Percentiles rank a stretch among this genome's conserved stretches.
These are phyloP conservation scores for Fraxinus ornus DNA, from an alignment of 305 asterid genomes.

Conservation along the genomic window DNA sequence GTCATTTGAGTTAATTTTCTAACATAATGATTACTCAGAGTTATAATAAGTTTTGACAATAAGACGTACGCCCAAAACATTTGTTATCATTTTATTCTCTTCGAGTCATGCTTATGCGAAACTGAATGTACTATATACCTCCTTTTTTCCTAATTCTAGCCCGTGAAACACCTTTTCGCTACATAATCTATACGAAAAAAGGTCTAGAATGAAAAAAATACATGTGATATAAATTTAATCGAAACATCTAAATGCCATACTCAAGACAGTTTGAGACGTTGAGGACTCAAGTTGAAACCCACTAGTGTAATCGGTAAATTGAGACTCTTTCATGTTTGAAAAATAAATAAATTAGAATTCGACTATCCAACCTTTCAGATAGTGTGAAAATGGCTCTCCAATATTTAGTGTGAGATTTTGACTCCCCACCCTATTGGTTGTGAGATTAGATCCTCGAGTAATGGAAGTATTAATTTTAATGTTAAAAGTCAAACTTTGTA, in stretches of 20 bases:
- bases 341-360: background rate
- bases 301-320: background rate
- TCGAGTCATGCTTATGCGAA: background rate
- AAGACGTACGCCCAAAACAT: slow-evolving; percentile 14
- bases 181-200: background rate
- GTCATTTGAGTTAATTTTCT: background rate
- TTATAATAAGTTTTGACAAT: slow-evolving; percentile 23
- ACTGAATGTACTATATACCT: background rate
- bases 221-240: background rate
- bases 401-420: background rate
- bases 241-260: background rate
- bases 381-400: background rate
- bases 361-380: background rate
- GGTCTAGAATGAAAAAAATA: background rate
- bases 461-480: background rate
- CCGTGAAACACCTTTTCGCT: background rate
- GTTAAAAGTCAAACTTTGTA: background rate
- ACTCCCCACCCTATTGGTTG: background rate
- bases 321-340: background rate
- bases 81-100: background rate
- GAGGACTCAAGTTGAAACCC: background rate
- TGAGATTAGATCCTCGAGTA: background rate
- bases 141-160: background rate
- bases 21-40: slow-evolving; percentile 9
- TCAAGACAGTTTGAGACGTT: background rate